phyloP scores from a whole-genome alignment of 345 rosid species.

The Barbarea vulgaris region DNA sequence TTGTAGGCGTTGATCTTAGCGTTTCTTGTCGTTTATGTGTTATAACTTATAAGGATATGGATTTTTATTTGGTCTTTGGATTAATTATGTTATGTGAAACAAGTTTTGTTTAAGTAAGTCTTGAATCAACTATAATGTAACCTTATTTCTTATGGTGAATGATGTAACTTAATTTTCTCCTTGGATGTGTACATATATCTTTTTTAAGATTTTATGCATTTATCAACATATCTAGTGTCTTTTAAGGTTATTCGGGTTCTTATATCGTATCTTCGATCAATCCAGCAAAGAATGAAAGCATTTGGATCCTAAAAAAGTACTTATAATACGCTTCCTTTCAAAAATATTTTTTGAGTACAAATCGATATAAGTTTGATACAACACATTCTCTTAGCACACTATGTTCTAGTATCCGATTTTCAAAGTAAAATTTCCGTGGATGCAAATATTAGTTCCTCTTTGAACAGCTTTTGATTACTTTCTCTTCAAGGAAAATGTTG shows the following conservation, averaged over 20 bases:
- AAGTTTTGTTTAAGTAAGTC: not conserved
- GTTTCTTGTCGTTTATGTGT: not conserved
- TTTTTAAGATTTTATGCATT: not conserved
- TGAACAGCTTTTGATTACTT: not conserved
- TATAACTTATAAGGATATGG: not conserved
- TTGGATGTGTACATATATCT: not conserved
- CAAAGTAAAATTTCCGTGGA: constrained; percentile 5
- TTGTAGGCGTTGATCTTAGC: constrained; percentile 15
- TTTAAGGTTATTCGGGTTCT: not conserved
- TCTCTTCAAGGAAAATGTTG: constrained; percentile 4
- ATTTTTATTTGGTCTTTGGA: not conserved
- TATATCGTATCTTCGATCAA: not conserved
- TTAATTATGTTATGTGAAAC: not conserved
- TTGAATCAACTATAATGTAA: not conserved
- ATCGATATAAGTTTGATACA: constrained; percentile 15
- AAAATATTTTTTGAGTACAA: not conserved
- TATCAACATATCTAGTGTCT: not conserved
- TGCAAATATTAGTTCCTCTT: not conserved
- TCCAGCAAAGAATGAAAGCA: not conserved
- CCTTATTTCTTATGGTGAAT: not conserved
- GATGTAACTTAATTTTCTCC: not conserved
- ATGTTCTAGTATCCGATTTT: constrained; percentile 3
- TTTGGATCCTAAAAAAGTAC: not conserved
- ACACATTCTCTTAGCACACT: not conserved
- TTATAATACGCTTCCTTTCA: constrained; percentile 11